phyloP scores from a whole-genome alignment of 169 alveolate genomes.

The Cardiosporidium cionae region DNA sequence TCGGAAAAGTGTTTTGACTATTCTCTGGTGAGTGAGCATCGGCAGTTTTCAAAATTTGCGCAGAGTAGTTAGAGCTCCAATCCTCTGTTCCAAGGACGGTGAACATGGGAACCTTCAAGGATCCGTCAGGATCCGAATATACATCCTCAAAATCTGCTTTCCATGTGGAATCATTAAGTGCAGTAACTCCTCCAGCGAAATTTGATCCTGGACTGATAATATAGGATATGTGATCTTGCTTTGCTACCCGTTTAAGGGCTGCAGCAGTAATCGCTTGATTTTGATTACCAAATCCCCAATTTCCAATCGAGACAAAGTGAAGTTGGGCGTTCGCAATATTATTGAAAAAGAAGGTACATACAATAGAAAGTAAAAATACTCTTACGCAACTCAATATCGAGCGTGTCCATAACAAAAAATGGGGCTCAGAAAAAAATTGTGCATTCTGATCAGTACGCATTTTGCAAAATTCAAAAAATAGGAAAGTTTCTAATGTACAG shows the following conservation, averaged over 20 bases:
- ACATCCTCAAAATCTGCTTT: constrained; percentile 54
- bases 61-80: constrained; percentile 69
- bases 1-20: constrained; percentile 48
- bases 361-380: too few species aligned
- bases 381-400: too few species aligned
- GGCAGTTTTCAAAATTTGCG: constrained; percentile 56
- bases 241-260: constrained; percentile 54
- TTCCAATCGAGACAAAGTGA: constrained; percentile 69
- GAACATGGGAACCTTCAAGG: constrained; percentile 65
- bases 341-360: constrained; percentile 28
- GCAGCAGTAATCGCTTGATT: constrained; percentile 59
- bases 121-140: constrained; percentile 58
- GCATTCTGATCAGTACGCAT: too few species aligned
- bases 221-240: constrained; percentile 60
- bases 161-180: constrained; percentile 60
- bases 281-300: constrained; percentile 67
- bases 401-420: too few species aligned
- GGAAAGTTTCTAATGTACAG: too few species aligned
- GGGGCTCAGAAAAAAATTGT: too few species aligned
- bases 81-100: constrained; percentile 74
- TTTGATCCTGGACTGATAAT: constrained; percentile 72
- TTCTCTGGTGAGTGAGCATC: constrained; percentile 41
- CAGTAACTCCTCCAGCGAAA: constrained; percentile 66
- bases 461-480: too few species aligned
- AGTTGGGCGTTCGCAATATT: constrained; percentile 46